Evolutionary conservation across 345 rosid genomes (phyloP).

Genomic region (Physaria fendleri): DNA sequence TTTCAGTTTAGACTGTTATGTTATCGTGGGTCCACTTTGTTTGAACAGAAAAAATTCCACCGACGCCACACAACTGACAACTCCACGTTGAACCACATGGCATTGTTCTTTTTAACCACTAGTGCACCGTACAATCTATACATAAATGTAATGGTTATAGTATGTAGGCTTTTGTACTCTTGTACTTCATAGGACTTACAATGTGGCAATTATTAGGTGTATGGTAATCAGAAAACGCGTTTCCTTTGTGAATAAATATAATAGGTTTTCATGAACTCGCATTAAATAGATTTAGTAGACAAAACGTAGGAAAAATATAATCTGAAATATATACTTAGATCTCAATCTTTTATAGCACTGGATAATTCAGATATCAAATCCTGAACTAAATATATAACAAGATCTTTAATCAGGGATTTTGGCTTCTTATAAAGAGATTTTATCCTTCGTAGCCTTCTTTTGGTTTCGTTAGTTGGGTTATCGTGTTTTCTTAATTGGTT

Average conservation of each 20-base stretch:
- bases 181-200: slow-evolving; percentile 20
- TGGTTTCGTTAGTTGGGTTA: too few relatives aligned
- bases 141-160: slow-evolving; percentile 4
- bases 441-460: too few relatives aligned
- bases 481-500: too few relatives aligned
- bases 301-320: neutral
- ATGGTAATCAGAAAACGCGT: slow-evolving; percentile 15
- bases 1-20: slow-evolving; percentile 9
- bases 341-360: neutral
- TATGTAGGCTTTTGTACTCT: slow-evolving; percentile 22
- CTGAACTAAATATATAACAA: slow-evolving; percentile 7
- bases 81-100: slow-evolving; percentile 26
- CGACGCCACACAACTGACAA: slow-evolving; percentile 25
- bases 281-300: neutral
- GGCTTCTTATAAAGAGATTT: too few relatives aligned
- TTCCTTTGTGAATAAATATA: neutral
- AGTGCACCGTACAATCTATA: slow-evolving; percentile 17
- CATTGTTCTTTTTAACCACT: slow-evolving; percentile 7
- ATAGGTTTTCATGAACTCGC: neutral
- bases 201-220: neutral
- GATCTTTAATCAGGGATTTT: too few relatives aligned
- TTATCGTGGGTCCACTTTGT: neutral
- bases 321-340: slow-evolving; percentile 5
- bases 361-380: neutral
- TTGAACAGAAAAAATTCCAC: neutral